Percentiles rank a stretch among this genome's conserved stretches.
Evolutionary conservation across 441 rosid genomes (phyloP).

Genomic region (Erodium moschatum): DNA sequence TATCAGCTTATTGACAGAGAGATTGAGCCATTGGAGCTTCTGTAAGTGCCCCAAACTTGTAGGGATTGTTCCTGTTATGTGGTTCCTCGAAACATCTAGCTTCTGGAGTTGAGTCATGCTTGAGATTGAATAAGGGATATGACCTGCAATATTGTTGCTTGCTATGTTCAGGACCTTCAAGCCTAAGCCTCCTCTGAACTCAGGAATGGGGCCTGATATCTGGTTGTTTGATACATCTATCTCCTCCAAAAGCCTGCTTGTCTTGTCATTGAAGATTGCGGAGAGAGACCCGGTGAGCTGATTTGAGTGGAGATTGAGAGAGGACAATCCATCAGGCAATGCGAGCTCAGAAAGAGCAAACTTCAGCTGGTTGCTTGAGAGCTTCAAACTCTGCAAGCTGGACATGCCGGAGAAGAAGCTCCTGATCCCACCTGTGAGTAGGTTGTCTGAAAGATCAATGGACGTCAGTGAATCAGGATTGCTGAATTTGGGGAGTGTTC

Average conservation of each 20-base stretch:
- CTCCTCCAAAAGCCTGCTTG: slow-evolving; percentile 61
- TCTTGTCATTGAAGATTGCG: slow-evolving; percentile 52
- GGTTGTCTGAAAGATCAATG: slow-evolving; percentile 70
- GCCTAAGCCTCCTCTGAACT: slow-evolving; percentile 48
- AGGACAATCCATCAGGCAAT: too few relatives aligned
- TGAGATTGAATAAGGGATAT: slow-evolving; percentile 65
- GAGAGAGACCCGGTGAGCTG: slow-evolving; percentile 32
- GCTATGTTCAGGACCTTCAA: slow-evolving; percentile 61
- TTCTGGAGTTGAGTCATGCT: slow-evolving; percentile 56
- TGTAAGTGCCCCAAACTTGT: slow-evolving; percentile 43
- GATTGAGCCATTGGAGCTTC: slow-evolving; percentile 67
- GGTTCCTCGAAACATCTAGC: slow-evolving; percentile 69
- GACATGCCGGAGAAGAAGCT: slow-evolving; percentile 47
- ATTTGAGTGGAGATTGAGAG: too few relatives aligned
- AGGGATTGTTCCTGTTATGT: slow-evolving; percentile 62
- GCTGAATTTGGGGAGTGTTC: slow-evolving; percentile 54
- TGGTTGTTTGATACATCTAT: slow-evolving; percentile 58
- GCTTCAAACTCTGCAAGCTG: slow-evolving; percentile 54
- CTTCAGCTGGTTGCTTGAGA: slow-evolving; percentile 56
- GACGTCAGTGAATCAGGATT: slow-evolving; percentile 52
- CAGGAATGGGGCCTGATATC: slow-evolving; percentile 63
- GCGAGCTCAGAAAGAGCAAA: too few relatives aligned
- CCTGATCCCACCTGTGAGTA: slow-evolving; percentile 46
- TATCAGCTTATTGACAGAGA: slow-evolving; percentile 55
- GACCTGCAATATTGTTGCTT: slow-evolving; percentile 66